These are phyloP conservation scores for Pythium dissotocum DNA, from an alignment of 352 stramenopile species.

Conservation along the genomic window DNA sequence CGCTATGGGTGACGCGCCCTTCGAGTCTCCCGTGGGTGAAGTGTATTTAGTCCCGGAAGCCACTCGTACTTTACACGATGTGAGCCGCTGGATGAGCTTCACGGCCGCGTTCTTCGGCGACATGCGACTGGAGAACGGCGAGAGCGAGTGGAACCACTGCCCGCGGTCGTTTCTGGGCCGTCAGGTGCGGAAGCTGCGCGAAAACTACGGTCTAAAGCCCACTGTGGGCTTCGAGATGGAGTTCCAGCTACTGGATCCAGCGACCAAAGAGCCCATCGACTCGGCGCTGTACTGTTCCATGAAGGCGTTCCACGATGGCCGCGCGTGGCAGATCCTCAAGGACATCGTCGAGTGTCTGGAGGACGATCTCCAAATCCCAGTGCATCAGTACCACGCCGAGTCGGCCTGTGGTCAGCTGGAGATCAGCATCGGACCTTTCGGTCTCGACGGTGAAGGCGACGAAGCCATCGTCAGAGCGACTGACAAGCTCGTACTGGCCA, in stretches of 20 bases:
- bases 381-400: constrained; percentile 40
- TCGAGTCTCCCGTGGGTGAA: constrained; percentile 29
- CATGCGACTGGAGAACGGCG: constrained; percentile 18
- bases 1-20: constrained; percentile 25
- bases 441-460: not conserved
- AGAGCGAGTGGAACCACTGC: constrained; percentile 28
- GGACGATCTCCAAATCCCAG: constrained; percentile 25
- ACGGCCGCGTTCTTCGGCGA: constrained; percentile 30
- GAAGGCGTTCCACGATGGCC: constrained; percentile 25
- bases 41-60: constrained; percentile 19
- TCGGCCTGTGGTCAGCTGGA: constrained; percentile 35
- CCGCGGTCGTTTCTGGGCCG: constrained; percentile 30
- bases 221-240: constrained; percentile 40
- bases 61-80: constrained; percentile 7
- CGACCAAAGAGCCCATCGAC: constrained; percentile 21
- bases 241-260: constrained; percentile 26
- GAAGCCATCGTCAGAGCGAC: constrained; percentile 22
- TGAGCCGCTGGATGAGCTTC: constrained; percentile 24
- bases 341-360: constrained; percentile 31
- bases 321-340: constrained; percentile 26
- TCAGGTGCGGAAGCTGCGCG: constrained; percentile 15
- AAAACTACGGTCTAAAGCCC: not conserved
- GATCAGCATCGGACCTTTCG: constrained; percentile 35
- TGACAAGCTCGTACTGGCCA: constrained; percentile 31
- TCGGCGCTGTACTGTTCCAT: constrained; percentile 32